Percentiles rank a stretch among this genome's conserved stretches.
phyloP scores from a whole-genome alignment of 179 eudicot genomes.

The Actinidia polygama region DNA sequence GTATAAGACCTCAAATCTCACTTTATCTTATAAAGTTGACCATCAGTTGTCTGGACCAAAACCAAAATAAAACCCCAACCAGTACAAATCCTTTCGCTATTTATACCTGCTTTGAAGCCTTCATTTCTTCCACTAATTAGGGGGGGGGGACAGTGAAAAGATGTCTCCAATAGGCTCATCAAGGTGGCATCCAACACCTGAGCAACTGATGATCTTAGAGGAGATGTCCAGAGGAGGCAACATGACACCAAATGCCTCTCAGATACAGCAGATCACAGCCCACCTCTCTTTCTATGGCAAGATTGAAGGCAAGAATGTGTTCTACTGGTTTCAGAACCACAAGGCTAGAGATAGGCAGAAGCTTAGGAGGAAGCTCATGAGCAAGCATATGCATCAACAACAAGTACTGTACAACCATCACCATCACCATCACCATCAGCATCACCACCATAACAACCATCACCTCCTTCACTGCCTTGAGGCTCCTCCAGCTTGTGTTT shows the following conservation, averaged over 20 bases:
- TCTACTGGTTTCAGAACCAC: conserved; percentile 94
- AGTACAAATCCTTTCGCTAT: neutral
- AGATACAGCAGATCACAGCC: conserved; percentile 79
- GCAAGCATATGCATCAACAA: conserved; percentile 16
- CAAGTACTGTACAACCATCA: conserved; percentile 21
- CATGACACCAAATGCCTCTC: conserved; percentile 70
- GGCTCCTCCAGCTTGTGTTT: neutral
- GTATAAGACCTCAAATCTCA: too few species aligned
- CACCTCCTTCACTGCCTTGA: conserved; percentile 15
- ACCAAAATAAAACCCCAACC: neutral
- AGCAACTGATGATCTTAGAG: conserved; percentile 83
- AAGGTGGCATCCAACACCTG: conserved; percentile 88
- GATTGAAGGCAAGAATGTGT: conserved; percentile 86
- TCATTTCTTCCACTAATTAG: too few species aligned
- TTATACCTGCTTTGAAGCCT: too few species aligned
- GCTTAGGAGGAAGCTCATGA: conserved; percentile 49
- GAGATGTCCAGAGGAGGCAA: conserved; percentile 76
- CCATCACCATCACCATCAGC: conserved; percentile 2
- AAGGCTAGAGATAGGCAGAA: conserved; percentile 87
- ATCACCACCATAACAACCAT: conserved; percentile 17
- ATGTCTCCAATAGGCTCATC: conserved; percentile 58
- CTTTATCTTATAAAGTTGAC: too few species aligned
- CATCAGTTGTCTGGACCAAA: too few species aligned
- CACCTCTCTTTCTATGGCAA: conserved; percentile 77
- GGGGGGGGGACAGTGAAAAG: neutral